These are phyloP conservation scores for Gracilariopsis chorda DNA, from an alignment of 23 red algal species.

Conservation along the genomic window DNA sequence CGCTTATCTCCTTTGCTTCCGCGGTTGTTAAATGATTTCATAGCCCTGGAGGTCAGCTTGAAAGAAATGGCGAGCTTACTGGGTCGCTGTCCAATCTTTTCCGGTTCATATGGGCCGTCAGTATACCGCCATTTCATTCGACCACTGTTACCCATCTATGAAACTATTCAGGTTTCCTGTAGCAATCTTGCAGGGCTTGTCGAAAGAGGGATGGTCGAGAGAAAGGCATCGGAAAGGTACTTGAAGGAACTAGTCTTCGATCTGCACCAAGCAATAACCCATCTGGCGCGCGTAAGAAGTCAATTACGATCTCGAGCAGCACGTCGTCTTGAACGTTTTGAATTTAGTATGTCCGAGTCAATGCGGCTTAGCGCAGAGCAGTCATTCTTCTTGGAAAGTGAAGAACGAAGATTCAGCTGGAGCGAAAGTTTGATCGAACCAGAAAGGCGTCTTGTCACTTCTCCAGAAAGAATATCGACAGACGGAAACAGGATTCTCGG, in stretches of 20 bases:
- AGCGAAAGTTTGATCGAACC: neutral
- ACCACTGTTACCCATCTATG: constrained; percentile 33
- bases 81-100: constrained; percentile 50
- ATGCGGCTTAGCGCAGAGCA: neutral
- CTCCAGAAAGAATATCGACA: neutral
- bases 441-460: neutral
- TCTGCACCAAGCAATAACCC: constrained; percentile 31
- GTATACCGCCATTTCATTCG: constrained; percentile 48
- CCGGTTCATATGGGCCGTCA: constrained; percentile 45
- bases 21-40: constrained; percentile 20
- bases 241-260: constrained; percentile 8
- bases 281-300: constrained; percentile 38
- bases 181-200: constrained; percentile 29
- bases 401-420: neutral
- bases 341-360: constrained; percentile 2
- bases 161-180: constrained; percentile 41
- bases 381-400: neutral
- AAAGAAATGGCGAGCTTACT: constrained; percentile 55
- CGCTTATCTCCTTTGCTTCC: neutral
- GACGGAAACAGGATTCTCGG: neutral
- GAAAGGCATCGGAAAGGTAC: neutral
- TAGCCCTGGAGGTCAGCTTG: constrained; percentile 38
- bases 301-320: constrained; percentile 21
- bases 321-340: neutral
- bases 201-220: neutral